Evolutionary conservation across 805 yeast species (phyloP).

Genomic region (Candida bentonensis): DNA sequence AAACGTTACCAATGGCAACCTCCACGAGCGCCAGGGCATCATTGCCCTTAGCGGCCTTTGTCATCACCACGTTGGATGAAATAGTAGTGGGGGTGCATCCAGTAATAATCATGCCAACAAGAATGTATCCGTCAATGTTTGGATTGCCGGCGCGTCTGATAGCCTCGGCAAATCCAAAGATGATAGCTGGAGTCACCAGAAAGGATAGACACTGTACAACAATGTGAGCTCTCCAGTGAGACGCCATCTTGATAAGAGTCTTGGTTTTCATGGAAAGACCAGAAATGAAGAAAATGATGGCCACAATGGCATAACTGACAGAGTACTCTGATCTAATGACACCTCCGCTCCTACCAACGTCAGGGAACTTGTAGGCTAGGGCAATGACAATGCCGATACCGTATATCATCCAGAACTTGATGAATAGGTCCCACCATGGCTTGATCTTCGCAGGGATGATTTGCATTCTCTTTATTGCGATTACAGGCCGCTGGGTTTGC

Average conservation of each 20-base stretch:
- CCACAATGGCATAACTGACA: constrained; percentile 78
- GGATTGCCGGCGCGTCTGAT: constrained; percentile 43
- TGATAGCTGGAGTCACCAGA: constrained; percentile 52
- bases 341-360: constrained; percentile 77
- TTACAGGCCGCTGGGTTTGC: too few relatives aligned
- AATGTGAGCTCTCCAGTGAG: constrained; percentile 73
- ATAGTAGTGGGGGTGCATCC: constrained; percentile 88
- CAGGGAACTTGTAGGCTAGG: constrained; percentile 64
- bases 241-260: constrained; percentile 45
- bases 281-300: constrained; percentile 66
- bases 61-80: constrained; percentile 86
- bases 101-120: constrained; percentile 71
- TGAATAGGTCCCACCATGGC: constrained; percentile 1
- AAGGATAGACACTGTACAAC: constrained; percentile 57
- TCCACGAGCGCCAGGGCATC: constrained; percentile 66
- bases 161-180: constrained; percentile 61
- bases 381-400: constrained; percentile 59
- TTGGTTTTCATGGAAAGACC: constrained; percentile 66
- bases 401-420: constrained; percentile 61
- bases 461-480: background rate
- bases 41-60: constrained; percentile 73
- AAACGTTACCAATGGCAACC: constrained; percentile 68
- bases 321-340: constrained; percentile 58
- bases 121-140: constrained; percentile 58
- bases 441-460: background rate